Evolutionary conservation across 2,329 filamentous ascomycete genomes (phyloP), one percentile per base, ranked within the genome.

Genomic region (Diaporthe eres): DNA sequence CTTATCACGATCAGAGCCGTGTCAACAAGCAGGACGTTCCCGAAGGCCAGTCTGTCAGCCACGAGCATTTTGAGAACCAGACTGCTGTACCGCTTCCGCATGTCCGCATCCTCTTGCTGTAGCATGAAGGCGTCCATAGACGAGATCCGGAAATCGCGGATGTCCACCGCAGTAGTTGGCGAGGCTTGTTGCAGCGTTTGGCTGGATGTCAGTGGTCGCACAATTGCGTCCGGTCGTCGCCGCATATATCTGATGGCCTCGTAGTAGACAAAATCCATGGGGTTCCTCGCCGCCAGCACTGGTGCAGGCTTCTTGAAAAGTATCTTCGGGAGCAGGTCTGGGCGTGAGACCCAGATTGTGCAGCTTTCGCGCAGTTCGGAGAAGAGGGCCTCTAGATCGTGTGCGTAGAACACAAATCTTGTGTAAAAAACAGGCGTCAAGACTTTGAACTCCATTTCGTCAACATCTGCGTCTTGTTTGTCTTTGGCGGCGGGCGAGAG

Each of bases 401-500:
- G 87, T 0, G 89, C 85, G 80, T 94, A 94, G 77, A 90, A 87
- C 0, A 92, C 86, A 65, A 94, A 91, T 39, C 92, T 88, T 17
- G 89, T 87, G 84, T 95, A 95, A 80, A 95, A 95, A 0, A 85
- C 86, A 0, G 93, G 92, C 0, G 91, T 92, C 28, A 93, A 82
- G 6, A 94, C 85, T 72, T 88, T 88, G 65, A 94, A 84, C 58
- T 90, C 88, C 8, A 93, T 70, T 0, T 87, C 82, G 31, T 87
- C 83, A 10, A 68, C 53, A n/a, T 55, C 3, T 76, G 70, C 17
- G 65, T 78, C 72, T 2, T 79, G 71, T 15, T 76, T 72, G 19
- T 61, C 13, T 15, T 53, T 72, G 5, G 82, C 81, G 3, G 78
- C 70, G 7, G 80, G 75, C 6, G 86, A 88, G 28, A 77, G 78